These are phyloP conservation scores for Xylogone sp. DNA, from an alignment of 2,329 filamentous ascomycete species.

Conservation along the genomic window DNA sequence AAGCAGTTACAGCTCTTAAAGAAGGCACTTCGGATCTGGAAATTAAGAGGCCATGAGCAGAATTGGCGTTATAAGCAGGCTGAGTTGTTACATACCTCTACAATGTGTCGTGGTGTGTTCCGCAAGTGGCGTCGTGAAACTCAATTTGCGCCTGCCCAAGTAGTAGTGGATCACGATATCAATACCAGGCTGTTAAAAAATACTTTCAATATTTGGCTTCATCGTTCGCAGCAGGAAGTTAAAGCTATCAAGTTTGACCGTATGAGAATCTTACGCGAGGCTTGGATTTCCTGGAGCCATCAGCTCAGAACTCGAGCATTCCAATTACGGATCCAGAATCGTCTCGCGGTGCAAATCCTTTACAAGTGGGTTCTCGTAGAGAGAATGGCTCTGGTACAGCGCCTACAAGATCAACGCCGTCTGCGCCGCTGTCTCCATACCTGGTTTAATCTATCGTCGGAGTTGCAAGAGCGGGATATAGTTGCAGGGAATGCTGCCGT, in stretches of 20 bases:
- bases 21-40: constrained; percentile 20
- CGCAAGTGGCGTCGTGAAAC: constrained; percentile 22
- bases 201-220: constrained; percentile 46
- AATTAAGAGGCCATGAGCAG: constrained; percentile 9
- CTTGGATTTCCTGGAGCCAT: constrained; percentile 61
- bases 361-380: constrained; percentile 59
- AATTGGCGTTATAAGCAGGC: constrained; percentile 12
- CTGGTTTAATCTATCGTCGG: constrained; percentile 35
- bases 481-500: constrained; percentile 20
- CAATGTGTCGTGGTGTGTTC: constrained; percentile 11
- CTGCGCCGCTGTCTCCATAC: constrained; percentile 33
- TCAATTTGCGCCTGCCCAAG: constrained; percentile 19
- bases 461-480: constrained; percentile 18
- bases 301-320: constrained; percentile 50
- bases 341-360: constrained; percentile 50
- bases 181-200: constrained; percentile 41
- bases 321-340: constrained; percentile 48
- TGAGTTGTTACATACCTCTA: constrained; percentile 6
- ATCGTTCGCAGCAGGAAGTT: constrained; percentile 37
- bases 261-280: constrained; percentile 49
- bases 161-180: constrained; percentile 38
- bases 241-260: constrained; percentile 47
- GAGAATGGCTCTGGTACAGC: constrained; percentile 34
- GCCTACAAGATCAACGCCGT: constrained; percentile 34
- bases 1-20: constrained; percentile 13